Evolutionary conservation across 768 basidiomycete genomes (phyloP).

Genomic region (Phaffia australis): DNA sequence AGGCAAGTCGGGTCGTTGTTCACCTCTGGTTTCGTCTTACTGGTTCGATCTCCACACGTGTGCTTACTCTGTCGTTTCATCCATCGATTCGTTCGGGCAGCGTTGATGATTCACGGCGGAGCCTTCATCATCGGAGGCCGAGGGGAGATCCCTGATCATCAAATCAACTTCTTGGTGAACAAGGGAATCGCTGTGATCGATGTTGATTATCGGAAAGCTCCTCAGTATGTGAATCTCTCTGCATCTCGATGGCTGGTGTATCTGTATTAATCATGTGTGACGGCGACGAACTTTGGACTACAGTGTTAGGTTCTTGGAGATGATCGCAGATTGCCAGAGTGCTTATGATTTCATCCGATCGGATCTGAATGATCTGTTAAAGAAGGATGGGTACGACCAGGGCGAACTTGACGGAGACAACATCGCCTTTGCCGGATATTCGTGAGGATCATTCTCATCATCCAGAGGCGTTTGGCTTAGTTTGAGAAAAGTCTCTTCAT

Average conservation of each 20-base stretch:
- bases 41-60: neutral
- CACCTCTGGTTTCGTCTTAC: neutral
- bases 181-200: neutral
- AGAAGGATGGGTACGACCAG: no score
- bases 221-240: conserved; percentile 5
- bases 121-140: neutral
- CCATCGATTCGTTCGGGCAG: conserved; percentile 4
- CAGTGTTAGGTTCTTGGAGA: conserved; percentile 8
- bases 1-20: no score
- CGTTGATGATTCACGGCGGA: conserved; percentile 5
- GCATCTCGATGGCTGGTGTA: neutral
- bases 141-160: neutral
- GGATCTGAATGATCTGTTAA: neutral
- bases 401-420: neutral
- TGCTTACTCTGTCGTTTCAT: neutral
- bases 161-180: neutral
- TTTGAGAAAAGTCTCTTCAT: neutral
- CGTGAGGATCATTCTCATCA: neutral
- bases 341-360: conserved; percentile 7
- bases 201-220: conserved; percentile 6
- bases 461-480: neutral
- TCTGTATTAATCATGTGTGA: no score
- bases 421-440: conserved; percentile 1
- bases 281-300: neutral
- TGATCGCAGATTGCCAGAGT: neutral